Conservation (phyloP, 163 green algal genomes). For the Scenedesmus sp. region DNA sequence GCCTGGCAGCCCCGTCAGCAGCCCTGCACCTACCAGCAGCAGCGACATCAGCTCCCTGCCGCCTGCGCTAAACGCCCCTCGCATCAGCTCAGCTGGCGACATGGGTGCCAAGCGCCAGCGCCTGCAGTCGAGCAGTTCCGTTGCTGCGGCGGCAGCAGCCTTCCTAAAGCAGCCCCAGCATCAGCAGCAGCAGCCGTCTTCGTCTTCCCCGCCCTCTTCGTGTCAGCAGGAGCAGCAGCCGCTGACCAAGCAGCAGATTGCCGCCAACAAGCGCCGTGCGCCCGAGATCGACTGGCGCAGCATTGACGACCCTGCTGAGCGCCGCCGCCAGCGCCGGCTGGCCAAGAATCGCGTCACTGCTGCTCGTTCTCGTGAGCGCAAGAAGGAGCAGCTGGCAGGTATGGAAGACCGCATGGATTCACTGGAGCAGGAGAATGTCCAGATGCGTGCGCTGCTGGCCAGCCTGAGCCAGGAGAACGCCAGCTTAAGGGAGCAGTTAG, state of each 20-base stretch:
- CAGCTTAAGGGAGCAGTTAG: slow-evolving; percentile 58
- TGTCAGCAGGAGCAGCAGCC: slow-evolving; percentile 14
- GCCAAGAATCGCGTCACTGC: slow-evolving; percentile 81
- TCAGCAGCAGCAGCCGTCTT: not conserved
- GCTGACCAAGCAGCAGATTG: slow-evolving; percentile 47
- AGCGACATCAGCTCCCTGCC: not conserved
- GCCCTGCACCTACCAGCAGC: slow-evolving; percentile 7
- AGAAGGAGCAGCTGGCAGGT: slow-evolving; percentile 69
- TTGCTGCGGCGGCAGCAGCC: slow-evolving; percentile 7
- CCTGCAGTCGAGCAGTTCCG: not conserved
- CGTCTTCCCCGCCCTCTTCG: not conserved
- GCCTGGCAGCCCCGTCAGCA: slow-evolving; percentile 34
- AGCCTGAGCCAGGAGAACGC: slow-evolving; percentile 60
- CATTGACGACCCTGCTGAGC: slow-evolving; percentile 73
- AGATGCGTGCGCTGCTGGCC: slow-evolving; percentile 61
- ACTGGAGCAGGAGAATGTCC: slow-evolving; percentile 62
- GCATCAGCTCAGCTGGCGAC: not conserved
- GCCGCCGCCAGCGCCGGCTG: slow-evolving; percentile 67
- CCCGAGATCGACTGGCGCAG: slow-evolving; percentile 67
- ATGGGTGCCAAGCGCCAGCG: not conserved
- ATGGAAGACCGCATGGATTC: slow-evolving; percentile 56
- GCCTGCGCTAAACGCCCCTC: not conserved
- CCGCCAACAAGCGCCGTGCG: slow-evolving; percentile 61
- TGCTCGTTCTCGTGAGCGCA: slow-evolving; percentile 67
- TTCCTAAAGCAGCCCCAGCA: not conserved